Conservation (phyloP, 140 eudicot genomes). For the Erigeron philadelphicus region DNA sequence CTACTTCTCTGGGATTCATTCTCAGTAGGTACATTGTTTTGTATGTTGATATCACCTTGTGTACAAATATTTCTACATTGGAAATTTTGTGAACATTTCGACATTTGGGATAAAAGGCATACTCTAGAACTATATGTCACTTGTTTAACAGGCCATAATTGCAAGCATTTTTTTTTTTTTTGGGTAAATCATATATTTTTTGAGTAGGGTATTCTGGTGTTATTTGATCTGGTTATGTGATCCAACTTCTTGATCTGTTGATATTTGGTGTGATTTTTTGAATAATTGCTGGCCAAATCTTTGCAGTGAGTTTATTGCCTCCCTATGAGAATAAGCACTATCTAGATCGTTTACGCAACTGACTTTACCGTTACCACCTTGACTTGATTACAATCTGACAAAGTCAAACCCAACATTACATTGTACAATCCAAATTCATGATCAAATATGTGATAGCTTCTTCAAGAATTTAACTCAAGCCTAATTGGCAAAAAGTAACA, state of each 20-base stretch:
- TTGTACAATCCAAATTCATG: background rate
- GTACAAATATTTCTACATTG: constrained; percentile 7
- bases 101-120: background rate
- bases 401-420: background rate
- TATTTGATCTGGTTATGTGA: background rate
- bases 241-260: background rate
- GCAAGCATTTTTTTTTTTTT: background rate
- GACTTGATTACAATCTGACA: background rate
- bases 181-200: background rate
- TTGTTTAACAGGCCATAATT: background rate
- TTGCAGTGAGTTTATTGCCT: no score
- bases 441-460: constrained; percentile 6
- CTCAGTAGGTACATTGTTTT: constrained; percentile 5
- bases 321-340: no score
- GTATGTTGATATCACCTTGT: constrained; percentile 3
- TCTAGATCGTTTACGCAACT: no score
- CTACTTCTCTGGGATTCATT: constrained; percentile 3
- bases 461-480: background rate
- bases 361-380: background rate
- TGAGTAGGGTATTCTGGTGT: background rate
- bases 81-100: background rate
- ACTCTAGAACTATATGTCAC: background rate
- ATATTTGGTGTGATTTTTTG: background rate
- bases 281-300: background rate
- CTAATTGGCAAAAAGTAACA: background rate